phyloP scores from a whole-genome alignment of 495 filamentous ascomycete species.

The Trichoderma virens region DNA sequence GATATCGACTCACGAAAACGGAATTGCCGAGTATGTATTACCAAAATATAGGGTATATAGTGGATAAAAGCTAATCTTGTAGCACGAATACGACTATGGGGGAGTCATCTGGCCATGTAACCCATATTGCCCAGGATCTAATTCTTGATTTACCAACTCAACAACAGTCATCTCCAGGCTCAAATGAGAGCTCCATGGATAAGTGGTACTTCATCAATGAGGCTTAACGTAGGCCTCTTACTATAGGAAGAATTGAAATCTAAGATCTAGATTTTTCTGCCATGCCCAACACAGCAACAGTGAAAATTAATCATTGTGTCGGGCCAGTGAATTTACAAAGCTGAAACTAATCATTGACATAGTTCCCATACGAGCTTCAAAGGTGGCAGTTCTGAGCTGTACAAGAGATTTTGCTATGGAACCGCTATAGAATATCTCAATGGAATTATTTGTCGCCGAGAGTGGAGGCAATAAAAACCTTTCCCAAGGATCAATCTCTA shows the following conservation, averaged over 20 bases:
- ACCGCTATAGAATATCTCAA: too few species aligned
- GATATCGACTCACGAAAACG: constrained; percentile 66
- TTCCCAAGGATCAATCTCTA: too few species aligned
- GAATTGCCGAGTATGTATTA: constrained; percentile 72
- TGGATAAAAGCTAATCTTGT: constrained; percentile 2
- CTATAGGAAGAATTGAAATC: not conserved
- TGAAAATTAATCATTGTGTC: too few species aligned
- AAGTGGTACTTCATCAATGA: constrained; percentile 99
- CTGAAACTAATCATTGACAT: too few species aligned
- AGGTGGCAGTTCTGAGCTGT: too few species aligned
- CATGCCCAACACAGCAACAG: too few species aligned
- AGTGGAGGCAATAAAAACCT: too few species aligned
- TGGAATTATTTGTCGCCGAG: too few species aligned
- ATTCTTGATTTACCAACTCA: constrained; percentile 63
- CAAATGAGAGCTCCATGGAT: constrained; percentile 93
- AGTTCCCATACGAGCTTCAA: too few species aligned
- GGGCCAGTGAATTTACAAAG: too few species aligned
- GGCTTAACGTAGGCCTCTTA: constrained; percentile 62
- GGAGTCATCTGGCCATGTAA: constrained; percentile 55
- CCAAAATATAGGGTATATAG: not conserved
- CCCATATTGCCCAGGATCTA: constrained; percentile 43
- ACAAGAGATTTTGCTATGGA: too few species aligned
- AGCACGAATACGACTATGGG: constrained; percentile 72
- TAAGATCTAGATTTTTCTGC: not conserved
- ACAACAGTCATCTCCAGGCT: constrained; percentile 72